Conservation (phyloP, 495 filamentous ascomycete genomes). For the Pyrenopolyporus hunteri region DNA sequence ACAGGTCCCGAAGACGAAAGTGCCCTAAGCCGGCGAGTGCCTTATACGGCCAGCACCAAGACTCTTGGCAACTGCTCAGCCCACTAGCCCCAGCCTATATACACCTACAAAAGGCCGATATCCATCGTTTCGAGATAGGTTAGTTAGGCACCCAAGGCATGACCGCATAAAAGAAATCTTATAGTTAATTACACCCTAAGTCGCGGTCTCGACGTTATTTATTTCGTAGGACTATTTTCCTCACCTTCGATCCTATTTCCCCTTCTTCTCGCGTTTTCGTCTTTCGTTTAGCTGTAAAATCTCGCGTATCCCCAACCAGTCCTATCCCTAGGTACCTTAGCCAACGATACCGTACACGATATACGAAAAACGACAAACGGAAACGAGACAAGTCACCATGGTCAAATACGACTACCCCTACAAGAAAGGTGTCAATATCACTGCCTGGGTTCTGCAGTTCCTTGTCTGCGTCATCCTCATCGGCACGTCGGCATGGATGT, state of each 20-base stretch:
- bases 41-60: constrained; percentile 7
- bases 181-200: not conserved
- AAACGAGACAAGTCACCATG: constrained; percentile 2
- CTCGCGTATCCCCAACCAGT: too few relatives aligned
- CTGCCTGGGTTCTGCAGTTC: constrained; percentile 34
- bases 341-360: not conserved
- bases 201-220: not conserved
- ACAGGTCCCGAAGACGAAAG: not conserved
- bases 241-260: too few relatives aligned
- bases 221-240: too few relatives aligned
- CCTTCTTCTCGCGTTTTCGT: not conserved
- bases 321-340: too few relatives aligned
- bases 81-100: not conserved
- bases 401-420: constrained; percentile 34
- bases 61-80: constrained; percentile 18
- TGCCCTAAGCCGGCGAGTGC: too few relatives aligned
- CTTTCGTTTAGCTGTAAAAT: not conserved
- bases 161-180: not conserved
- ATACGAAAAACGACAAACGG: not conserved
- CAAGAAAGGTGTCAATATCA: constrained; percentile 31
- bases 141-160: not conserved
- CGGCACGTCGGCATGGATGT: constrained; percentile 8
- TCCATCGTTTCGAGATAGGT: constrained; percentile 5
- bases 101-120: too few relatives aligned
- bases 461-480: constrained; percentile 28